Conservation (phyloP, 805 yeast genomes). For the Cyberlindnera nakhonratchasimensis region DNA sequence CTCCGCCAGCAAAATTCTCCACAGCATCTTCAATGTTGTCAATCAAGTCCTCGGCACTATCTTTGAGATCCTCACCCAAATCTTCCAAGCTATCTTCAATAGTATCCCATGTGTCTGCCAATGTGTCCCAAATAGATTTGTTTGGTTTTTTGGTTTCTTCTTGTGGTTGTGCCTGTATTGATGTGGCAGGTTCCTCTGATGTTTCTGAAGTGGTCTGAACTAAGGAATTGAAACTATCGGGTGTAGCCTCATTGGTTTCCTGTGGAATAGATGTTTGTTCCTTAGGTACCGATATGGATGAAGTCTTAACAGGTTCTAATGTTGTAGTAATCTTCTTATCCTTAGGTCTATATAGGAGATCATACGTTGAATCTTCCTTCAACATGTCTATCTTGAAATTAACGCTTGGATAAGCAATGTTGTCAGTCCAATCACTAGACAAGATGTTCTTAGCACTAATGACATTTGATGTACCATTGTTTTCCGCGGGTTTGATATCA, state of each 20-base stretch:
- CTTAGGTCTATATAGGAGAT: conserved; percentile 32
- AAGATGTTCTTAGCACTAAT: conserved; percentile 31
- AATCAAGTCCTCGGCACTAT: conserved; percentile 17
- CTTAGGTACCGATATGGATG: background rate
- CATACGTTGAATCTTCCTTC: conserved; percentile 49
- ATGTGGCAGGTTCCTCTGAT: conserved; percentile 13
- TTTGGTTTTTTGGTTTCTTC: conserved; percentile 12
- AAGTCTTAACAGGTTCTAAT: conserved; percentile 6
- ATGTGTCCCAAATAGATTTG: conserved; percentile 27
- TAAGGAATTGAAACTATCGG: background rate
- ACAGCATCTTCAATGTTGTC: conserved; percentile 20
- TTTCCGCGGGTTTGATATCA: conserved; percentile 46
- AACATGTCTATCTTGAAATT: conserved; percentile 40
- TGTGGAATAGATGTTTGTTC: background rate
- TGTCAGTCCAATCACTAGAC: conserved; percentile 46
- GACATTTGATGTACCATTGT: conserved; percentile 49
- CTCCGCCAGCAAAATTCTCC: conserved; percentile 6
- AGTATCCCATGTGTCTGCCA: conserved; percentile 25
- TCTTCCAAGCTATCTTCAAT: conserved; percentile 21
- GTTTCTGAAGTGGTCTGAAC: conserved; percentile 1
- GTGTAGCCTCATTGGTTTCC: background rate
- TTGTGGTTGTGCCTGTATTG: background rate
- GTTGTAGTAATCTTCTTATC: conserved; percentile 17
- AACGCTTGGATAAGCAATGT: conserved; percentile 46
- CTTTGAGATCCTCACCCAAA: conserved; percentile 20